Evolutionary conservation across 202 grass and related monocot genomes (phyloP).

Genomic region (Dendrocalamus latiflorus): DNA sequence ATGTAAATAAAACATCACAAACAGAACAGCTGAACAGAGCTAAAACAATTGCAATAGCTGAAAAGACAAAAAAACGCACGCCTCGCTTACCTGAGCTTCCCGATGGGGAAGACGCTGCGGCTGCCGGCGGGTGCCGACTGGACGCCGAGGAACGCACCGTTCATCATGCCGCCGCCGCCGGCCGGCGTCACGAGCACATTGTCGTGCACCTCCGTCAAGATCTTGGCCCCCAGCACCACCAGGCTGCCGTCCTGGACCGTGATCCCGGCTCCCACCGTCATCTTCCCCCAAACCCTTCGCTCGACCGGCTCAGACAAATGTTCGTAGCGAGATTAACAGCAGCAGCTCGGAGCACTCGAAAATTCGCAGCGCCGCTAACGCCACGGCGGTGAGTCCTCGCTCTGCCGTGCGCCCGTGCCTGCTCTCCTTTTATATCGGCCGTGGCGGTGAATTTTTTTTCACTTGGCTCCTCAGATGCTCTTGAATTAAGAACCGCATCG

Average conservation of each 20-base stretch:
- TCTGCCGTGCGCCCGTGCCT: no score
- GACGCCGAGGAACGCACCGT: conserved; percentile 59
- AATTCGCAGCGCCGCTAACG: no score
- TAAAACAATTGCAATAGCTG: neutral
- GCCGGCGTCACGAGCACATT: conserved; percentile 61
- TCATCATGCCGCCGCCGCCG: conserved; percentile 36
- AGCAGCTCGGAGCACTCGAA: no score
- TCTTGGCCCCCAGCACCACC: conserved; percentile 43
- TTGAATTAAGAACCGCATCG: no score
- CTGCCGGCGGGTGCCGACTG: conserved; percentile 34
- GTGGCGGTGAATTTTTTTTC: no score
- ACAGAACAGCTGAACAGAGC: neutral
- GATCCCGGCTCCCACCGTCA: conserved; percentile 43
- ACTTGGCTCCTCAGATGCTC: no score
- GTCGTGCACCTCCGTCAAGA: conserved; percentile 48
- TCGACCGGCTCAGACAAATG: neutral
- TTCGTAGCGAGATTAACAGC: neutral
- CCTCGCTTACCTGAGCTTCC: conserved; percentile 59
- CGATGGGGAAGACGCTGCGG: conserved; percentile 62
- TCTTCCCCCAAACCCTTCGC: neutral
- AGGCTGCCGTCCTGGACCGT: conserved; percentile 54
- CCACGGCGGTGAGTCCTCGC: no score
- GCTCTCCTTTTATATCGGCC: no score
- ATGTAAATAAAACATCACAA: neutral
- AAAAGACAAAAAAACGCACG: neutral